phyloP scores from a whole-genome alignment of 2,329 filamentous ascomycete species.

The Whalleya microplaca region DNA sequence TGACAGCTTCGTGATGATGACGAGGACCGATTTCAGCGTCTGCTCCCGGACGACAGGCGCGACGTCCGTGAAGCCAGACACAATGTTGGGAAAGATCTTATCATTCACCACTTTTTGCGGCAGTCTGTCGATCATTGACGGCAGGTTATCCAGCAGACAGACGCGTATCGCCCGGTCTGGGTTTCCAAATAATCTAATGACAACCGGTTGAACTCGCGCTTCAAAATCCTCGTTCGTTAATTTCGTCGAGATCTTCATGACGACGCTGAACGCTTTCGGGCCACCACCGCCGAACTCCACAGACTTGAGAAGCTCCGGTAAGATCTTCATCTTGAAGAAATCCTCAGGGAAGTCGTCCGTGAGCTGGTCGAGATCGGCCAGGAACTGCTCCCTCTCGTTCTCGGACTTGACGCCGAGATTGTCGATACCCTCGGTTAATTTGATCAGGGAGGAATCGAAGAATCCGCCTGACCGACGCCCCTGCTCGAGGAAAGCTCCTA shows the following conservation, averaged over 20 bases:
- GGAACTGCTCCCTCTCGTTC: slow-evolving; percentile 80
- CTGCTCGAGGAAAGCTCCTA: slow-evolving; percentile 87
- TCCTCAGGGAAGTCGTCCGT: slow-evolving; percentile 96
- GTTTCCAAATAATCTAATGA: slow-evolving; percentile 85
- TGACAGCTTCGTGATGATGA: slow-evolving; percentile 85
- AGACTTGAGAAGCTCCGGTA: slow-evolving; percentile 95
- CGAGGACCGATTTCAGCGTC: slow-evolving; percentile 90
- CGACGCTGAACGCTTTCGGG: slow-evolving; percentile 83
- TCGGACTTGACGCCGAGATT: slow-evolving; percentile 88
- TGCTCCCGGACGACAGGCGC: slow-evolving; percentile 93
- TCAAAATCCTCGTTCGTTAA: slow-evolving; percentile 91
- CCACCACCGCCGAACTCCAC: slow-evolving; percentile 98
- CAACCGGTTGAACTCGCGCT: slow-evolving; percentile 77
- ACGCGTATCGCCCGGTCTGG: slow-evolving; percentile 92
- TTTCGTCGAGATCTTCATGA: slow-evolving; percentile 89
- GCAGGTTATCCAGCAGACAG: slow-evolving; percentile 85
- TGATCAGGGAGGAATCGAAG: slow-evolving; percentile 91
- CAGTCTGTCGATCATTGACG: slow-evolving; percentile 87
- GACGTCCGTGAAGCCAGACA: slow-evolving; percentile 92
- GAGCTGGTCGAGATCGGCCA: slow-evolving; percentile 84
- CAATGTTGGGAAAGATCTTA: slow-evolving; percentile 95
- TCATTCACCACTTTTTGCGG: slow-evolving; percentile 90
- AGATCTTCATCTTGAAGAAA: slow-evolving; percentile 95
- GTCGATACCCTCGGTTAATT: slow-evolving; percentile 89
- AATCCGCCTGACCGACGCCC: slow-evolving; percentile 81